Evolutionary conservation across 306 rosid genomes (phyloP), one percentile per base, ranked within the genome.

Genomic region (Amphicarpaea edgeworthii): DNA sequence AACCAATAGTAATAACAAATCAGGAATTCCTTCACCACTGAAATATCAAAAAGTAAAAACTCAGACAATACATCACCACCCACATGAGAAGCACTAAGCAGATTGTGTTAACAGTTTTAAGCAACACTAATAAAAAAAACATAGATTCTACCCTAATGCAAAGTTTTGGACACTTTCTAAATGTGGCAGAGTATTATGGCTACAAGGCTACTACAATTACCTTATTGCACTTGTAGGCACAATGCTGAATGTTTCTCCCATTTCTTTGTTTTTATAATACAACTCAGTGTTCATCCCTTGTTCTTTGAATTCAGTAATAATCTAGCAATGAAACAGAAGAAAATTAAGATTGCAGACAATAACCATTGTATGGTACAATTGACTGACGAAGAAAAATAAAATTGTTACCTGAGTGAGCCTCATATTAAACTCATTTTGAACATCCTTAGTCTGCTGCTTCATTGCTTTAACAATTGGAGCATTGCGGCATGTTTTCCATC

Each of bases 11-110:
- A 95, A 83, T 49, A 95, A 80, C 85, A 95, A 4, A 81, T 95
- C 99, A 3, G 99, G 99, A 81, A 90, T 84, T 43, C 97, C 99
- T 85, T 95, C 99, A 28, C 99, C 99, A 59, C 97, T 95, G 85
- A 57, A 77, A 80, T 37, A 83, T 75, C 47, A 60, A 84, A 67
- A 58, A 70, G 32, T 10, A 65, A 70, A 83, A 68, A 12, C 12
- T 8, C 2, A 80, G 49, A 85, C 71, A 89, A 65, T 45, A 58
- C 49, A 50, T 40, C 59, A 21, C 7, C 62, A 38, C 34, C 60
- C 21, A n/a, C 42, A 16, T 1, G 23, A 40, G 7, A 54, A 20
- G 63, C 12, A 38, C 23, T 34, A 42, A 24, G 24, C 45, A 77
- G 58, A 20, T 47, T 11, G 54, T 7, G 55, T 17, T 17, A 66